These are phyloP conservation scores for Pichia terricola DNA, from an alignment of 1,139 yeast species.

Conservation along the genomic window DNA sequence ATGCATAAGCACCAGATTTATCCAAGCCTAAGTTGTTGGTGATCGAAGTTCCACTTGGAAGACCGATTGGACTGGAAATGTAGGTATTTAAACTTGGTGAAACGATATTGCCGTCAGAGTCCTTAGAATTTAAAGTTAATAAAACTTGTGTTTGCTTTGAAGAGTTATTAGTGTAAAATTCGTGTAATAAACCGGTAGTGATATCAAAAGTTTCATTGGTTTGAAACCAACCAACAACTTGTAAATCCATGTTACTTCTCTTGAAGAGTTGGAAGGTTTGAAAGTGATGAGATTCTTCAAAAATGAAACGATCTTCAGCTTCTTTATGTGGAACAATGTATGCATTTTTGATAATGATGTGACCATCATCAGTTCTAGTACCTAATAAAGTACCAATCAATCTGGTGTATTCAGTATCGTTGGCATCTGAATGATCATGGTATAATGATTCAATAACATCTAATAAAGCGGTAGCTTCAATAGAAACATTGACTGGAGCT, in stretches of 20 bases:
- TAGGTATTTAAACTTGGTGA: slow-evolving; percentile 51
- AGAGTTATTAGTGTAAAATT: slow-evolving; percentile 63
- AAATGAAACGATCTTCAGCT: slow-evolving; percentile 63
- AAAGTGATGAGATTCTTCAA: slow-evolving; percentile 69
- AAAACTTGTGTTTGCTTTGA: slow-evolving; percentile 71
- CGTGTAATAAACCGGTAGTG: slow-evolving; percentile 77
- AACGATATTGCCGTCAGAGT: slow-evolving; percentile 30
- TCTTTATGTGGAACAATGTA: slow-evolving; percentile 80
- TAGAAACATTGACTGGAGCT: slow-evolving; percentile 33
- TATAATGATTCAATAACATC: slow-evolving; percentile 56
- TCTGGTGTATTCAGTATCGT: slow-evolving; percentile 34
- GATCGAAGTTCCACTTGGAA: slow-evolving; percentile 31
- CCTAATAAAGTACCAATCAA: slow-evolving; percentile 82
- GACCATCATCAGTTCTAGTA: slow-evolving; percentile 77
- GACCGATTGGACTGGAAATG: slow-evolving; percentile 69
- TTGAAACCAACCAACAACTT: slow-evolving; percentile 85
- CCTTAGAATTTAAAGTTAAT: slow-evolving; percentile 48
- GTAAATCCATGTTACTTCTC: slow-evolving; percentile 71
- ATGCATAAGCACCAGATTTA: slow-evolving; percentile 59
- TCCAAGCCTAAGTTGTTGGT: slow-evolving; percentile 32
- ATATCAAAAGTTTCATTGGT: slow-evolving; percentile 58
- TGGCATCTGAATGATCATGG: slow-evolving; percentile 31
- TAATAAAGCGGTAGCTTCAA: slow-evolving; percentile 66
- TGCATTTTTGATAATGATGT: slow-evolving; percentile 64
- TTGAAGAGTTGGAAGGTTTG: slow-evolving; percentile 64